Conservation (phyloP, 2,329 filamentous ascomycete genomes). For the Botryotinia narcissicola region DNA sequence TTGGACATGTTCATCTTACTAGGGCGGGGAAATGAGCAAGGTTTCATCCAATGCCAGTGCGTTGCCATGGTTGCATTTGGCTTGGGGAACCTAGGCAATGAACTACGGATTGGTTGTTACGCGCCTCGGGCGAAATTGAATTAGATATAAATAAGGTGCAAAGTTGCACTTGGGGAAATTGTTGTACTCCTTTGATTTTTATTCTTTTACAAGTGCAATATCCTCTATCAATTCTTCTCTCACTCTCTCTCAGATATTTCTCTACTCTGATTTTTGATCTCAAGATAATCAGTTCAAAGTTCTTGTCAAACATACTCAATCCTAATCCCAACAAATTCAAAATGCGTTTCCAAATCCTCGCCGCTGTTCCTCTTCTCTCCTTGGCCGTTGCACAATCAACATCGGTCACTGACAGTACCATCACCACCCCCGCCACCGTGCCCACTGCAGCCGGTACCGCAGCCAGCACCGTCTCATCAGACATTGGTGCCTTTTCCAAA, state of each 20-base stretch:
- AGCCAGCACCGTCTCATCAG: neutral
- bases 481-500: conserved; percentile 9
- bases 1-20: neutral
- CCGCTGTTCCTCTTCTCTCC: conserved; percentile 4
- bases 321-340: neutral
- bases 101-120: neutral
- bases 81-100: neutral
- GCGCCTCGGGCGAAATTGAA: neutral
- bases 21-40: conserved; percentile 4
- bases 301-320: neutral
- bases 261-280: neutral
- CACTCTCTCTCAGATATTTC: too few species aligned
- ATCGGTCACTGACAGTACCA: neutral
- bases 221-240: too few species aligned
- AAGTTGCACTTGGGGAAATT: conserved; percentile 1
- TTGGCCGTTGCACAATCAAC: conserved; percentile 7
- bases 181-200: neutral
- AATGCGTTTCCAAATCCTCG: conserved; percentile 20
- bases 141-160: neutral
- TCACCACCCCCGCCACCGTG: neutral
- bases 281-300: neutral
- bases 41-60: neutral
- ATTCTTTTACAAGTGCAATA: neutral
- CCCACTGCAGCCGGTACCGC: neutral
- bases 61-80: conserved; percentile 12